A percentile compares a stretch with the other conserved stretches of the same genome.
Evolutionary conservation across 352 stramenopile species (phyloP).

Genomic region (Pythium brassicae): DNA sequence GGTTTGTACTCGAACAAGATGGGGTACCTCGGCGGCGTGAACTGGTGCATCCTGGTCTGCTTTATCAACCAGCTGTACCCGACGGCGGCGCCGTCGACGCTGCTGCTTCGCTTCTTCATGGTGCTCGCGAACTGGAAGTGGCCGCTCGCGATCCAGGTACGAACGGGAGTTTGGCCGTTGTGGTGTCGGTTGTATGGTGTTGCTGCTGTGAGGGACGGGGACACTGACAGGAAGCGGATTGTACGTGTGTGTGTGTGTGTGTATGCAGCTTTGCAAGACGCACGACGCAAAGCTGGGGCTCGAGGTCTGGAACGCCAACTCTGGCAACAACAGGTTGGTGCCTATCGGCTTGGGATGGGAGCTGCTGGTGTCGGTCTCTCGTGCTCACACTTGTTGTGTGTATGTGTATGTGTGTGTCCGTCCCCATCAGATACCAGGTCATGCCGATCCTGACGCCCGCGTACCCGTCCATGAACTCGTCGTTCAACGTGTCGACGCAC

Average conservation of each 20-base stretch:
- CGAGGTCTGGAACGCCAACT: constrained; percentile 87
- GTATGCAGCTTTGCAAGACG: constrained; percentile 69
- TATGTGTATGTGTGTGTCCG: constrained; percentile 5
- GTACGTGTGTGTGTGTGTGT: too few species aligned
- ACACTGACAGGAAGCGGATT: too few species aligned
- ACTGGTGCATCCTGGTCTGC: constrained; percentile 98
- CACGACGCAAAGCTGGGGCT: constrained; percentile 83
- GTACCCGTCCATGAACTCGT: constrained; percentile 99
- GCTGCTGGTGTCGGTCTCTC: background rate
- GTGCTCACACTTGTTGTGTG: background rate
- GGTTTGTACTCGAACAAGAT: constrained; percentile 99
- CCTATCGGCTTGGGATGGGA: background rate
- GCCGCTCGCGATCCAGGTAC: constrained; percentile 86
- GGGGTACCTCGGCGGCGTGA: constrained; percentile 98
- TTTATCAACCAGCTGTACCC: constrained; percentile 93
- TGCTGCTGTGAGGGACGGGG: background rate
- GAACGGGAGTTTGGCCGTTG: background rate
- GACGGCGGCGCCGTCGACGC: constrained; percentile 75
- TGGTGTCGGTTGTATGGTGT: background rate
- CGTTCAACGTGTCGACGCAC: constrained; percentile 96
- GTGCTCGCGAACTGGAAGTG: constrained; percentile 89
- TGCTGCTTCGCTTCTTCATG: constrained; percentile 89
- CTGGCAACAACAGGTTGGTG: constrained; percentile 67
- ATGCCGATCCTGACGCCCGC: constrained; percentile 99
- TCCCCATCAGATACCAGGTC: constrained; percentile 78